A percentile compares a stretch with the other conserved stretches of the same genome.
phyloP scores from a whole-genome alignment of 2,329 filamentous ascomycete species.

The Neofusicoccum laricinum region DNA sequence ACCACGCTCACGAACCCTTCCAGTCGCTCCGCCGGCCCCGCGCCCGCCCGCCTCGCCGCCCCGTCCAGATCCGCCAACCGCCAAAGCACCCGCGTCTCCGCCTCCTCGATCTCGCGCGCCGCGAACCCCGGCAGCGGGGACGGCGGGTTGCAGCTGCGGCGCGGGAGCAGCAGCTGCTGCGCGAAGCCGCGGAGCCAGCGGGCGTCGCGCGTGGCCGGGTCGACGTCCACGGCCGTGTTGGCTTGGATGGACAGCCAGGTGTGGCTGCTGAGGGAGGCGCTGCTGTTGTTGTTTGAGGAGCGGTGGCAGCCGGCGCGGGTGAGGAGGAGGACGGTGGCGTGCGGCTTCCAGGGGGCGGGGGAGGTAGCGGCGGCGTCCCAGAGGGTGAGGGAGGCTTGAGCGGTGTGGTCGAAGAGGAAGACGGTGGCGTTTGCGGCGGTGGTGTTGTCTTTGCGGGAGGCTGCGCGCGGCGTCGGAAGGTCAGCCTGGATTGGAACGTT shows the following conservation, averaged over 20 bases:
- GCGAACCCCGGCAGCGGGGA: slow-evolving; percentile 34
- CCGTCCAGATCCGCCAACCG: slow-evolving; percentile 46
- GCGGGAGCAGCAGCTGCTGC: slow-evolving; percentile 45
- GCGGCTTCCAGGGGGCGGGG: slow-evolving; percentile 45
- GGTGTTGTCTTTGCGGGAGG: slow-evolving; percentile 48
- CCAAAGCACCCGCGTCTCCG: slow-evolving; percentile 37
- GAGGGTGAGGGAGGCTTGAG: slow-evolving; percentile 51
- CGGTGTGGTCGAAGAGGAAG: slow-evolving; percentile 54
- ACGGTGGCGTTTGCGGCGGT: slow-evolving; percentile 50
- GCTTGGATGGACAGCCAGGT: slow-evolving; percentile 32
- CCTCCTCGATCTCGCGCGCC: slow-evolving; percentile 22
- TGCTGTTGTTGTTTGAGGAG: not conserved
- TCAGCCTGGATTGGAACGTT: too few species aligned
- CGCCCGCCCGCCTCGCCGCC: slow-evolving; percentile 25
- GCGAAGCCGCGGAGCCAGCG: slow-evolving; percentile 53
- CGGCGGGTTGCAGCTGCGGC: slow-evolving; percentile 49
- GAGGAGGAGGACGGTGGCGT: slow-evolving; percentile 51
- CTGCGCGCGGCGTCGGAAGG: too few species aligned
- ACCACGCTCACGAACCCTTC: slow-evolving; percentile 46
- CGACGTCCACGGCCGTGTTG: slow-evolving; percentile 53
- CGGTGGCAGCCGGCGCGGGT: slow-evolving; percentile 42
- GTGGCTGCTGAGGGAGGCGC: not conserved
- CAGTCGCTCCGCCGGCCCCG: slow-evolving; percentile 31
- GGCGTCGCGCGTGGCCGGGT: slow-evolving; percentile 54
- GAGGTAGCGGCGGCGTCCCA: slow-evolving; percentile 53